Conservation (phyloP, 2,329 filamentous ascomycete genomes). For the Colletotrichum sojae region DNA sequence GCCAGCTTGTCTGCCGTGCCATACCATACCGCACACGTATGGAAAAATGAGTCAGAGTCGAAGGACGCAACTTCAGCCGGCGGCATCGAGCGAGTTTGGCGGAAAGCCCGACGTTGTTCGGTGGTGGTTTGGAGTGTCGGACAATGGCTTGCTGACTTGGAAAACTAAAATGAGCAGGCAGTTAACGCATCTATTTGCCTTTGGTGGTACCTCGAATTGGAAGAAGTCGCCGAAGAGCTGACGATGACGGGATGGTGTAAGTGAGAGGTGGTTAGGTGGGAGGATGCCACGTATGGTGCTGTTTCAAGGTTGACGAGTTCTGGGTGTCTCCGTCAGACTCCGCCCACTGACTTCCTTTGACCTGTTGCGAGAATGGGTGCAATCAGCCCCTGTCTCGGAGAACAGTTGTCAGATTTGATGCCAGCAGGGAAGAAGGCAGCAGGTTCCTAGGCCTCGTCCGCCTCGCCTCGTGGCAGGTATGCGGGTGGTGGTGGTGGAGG, state of each 20-base stretch:
- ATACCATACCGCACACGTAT: background rate
- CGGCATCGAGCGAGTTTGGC: background rate
- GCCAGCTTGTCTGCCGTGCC: background rate
- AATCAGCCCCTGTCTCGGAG: constrained; percentile 26
- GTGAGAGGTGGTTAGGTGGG: background rate
- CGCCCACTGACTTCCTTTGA: no score
- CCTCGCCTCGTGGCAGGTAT: constrained; percentile 25
- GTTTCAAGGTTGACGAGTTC: background rate
- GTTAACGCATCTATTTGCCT: no score
- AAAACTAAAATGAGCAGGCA: no score
- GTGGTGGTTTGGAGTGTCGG: no score
- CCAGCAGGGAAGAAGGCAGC: constrained; percentile 1
- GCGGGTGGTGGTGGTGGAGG: background rate
- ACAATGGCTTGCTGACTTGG: no score
- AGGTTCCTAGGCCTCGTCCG: background rate
- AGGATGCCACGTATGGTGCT: constrained; percentile 16
- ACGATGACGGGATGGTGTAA: constrained; percentile 25
- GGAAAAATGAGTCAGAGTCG: constrained; percentile 4
- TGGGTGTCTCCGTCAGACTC: background rate
- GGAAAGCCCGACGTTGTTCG: background rate
- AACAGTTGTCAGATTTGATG: constrained; percentile 13
- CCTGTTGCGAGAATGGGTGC: constrained; percentile 12
- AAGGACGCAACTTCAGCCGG: constrained; percentile 7
- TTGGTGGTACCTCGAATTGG: no score
- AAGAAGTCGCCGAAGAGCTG: background rate